A percentile compares a stretch with the other conserved stretches of the same genome.
Conservation (phyloP, 139 green algal genomes). For the Pedinophyceae sp. region DNA sequence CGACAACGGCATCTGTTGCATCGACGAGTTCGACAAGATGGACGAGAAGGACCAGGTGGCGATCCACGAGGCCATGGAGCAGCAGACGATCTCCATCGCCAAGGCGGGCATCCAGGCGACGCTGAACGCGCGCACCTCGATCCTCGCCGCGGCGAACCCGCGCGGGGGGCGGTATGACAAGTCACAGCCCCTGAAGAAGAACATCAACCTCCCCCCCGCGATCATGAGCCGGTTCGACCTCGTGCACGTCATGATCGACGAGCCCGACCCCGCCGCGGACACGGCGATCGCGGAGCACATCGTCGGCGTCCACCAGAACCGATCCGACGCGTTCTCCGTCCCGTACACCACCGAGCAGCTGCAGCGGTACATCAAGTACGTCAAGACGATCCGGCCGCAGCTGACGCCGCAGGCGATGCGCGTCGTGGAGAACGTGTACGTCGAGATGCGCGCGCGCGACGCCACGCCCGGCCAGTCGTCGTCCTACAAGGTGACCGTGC, state of each 20-base stretch:
- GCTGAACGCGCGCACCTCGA: slow-evolving; percentile 82
- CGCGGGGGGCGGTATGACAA: slow-evolving; percentile 81
- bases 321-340: slow-evolving; percentile 20
- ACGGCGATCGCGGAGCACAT: slow-evolving; percentile 66
- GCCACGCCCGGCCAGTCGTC: slow-evolving; percentile 53
- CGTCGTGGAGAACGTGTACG: slow-evolving; percentile 67
- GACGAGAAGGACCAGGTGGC: slow-evolving; percentile 72
- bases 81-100: slow-evolving; percentile 97
- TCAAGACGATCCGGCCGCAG: slow-evolving; percentile 64
- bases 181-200: slow-evolving; percentile 73
- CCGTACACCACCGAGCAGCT: slow-evolving; percentile 73
- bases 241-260: slow-evolving; percentile 88
- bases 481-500: slow-evolving; percentile 62
- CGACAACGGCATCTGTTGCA: slow-evolving; percentile 92
- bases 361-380: slow-evolving; percentile 91
- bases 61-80: slow-evolving; percentile 95
- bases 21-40: slow-evolving; percentile 97
- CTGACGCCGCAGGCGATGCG: slow-evolving; percentile 40
- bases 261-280: slow-evolving; percentile 61
- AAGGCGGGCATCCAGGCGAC: slow-evolving; percentile 95
- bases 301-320: slow-evolving; percentile 27
- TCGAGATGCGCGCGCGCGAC: slow-evolving; percentile 68
- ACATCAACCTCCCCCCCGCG: slow-evolving; percentile 71
- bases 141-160: slow-evolving; percentile 93
- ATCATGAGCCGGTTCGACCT: slow-evolving; percentile 89